Evolutionary conservation across 139 green algal species (phyloP).

Genomic region (Asterochloris sp.): DNA sequence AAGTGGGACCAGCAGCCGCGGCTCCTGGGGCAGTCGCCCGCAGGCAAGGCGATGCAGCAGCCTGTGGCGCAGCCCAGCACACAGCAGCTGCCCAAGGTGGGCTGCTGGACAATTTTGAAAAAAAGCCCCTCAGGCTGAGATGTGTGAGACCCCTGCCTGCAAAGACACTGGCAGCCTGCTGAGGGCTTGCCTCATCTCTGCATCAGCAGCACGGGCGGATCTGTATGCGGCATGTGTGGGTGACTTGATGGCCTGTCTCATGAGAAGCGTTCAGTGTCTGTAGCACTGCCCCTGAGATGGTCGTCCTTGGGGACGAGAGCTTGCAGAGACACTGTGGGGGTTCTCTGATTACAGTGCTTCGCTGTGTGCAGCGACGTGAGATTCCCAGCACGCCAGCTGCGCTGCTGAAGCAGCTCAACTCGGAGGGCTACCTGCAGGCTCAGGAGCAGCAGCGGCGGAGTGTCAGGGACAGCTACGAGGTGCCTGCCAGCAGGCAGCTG

Average conservation of each 20-base stretch:
- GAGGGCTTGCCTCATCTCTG: too few relatives aligned
- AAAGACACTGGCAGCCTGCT: too few relatives aligned
- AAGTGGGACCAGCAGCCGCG: not conserved
- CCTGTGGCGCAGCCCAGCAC: not conserved
- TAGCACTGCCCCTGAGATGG: too few relatives aligned
- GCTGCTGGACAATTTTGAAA: not conserved
- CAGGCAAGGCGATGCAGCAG: not conserved
- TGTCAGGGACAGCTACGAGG: conserved; percentile 42
- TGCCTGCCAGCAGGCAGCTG: not conserved
- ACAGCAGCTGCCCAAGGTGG: not conserved
- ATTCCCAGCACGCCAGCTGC: conserved; percentile 28
- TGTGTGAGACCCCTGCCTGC: too few relatives aligned
- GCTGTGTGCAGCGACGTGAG: not conserved
- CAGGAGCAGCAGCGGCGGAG: conserved; percentile 27
- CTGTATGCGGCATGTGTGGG: too few relatives aligned
- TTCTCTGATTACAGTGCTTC: not conserved
- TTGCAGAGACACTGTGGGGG: not conserved
- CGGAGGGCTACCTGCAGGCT: conserved; percentile 30
- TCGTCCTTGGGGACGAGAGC: not conserved
- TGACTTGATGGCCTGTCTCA: too few relatives aligned
- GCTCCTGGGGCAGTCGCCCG: not conserved
- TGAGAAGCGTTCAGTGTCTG: too few relatives aligned
- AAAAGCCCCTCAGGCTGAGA: not conserved
- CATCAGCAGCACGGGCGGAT: too few relatives aligned
- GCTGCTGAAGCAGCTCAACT: conserved; percentile 37